Base-by-base conservation (phyloP, 331 rosid species). In the Malus hybrid region DNA sequence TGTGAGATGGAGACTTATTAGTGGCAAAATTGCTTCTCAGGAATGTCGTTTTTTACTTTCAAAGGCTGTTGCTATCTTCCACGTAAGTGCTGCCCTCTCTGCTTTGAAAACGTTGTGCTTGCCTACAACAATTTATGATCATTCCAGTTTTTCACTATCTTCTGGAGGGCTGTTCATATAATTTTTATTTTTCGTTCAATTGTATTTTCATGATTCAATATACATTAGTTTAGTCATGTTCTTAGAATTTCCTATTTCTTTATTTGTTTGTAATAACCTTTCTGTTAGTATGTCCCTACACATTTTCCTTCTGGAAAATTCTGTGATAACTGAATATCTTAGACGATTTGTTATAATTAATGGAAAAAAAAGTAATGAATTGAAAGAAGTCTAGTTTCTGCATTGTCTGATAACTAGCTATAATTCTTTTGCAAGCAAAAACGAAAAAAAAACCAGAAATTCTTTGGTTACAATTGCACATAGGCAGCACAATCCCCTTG, bases 21-120 rank as follows among this genome's bases (percentile, higher is more conserved):
- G 82, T 80, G 95, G 97, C 46, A 91, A 90, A 88, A 76, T 85
- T 76, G 90, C 92, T 77, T 90, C 98, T 69, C 87, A 91, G 61
- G 98, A 91, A 79, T 90, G 95, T 74, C 87, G 95, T 70, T 81
- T 87, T 28, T 82, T 91, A 80, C 93, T 94, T 71, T 90, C 91
- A 56, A 90, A 88, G 84, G 97, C 93, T 78, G 90, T 94, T 55
- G 88, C 99, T 28, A 94, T 91, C 84, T 91, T 94, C 79, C 97
- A 93, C 76, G 97, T 93, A 82, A 84, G 96, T 83, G 24, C 68
- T 5, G 15, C 31, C 27, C 59, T 59, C 42, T 54, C 5, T 67
- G 36, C 7, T 14, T 57, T 56, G 6, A 5, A 50, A 54, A 14
- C 19, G 12, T 33, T 67, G 34, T 67, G 10, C 73, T 11, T 57